phyloP scores from a whole-genome alignment of 768 basidiomycete genomes.

The Mycena kentingensis region DNA sequence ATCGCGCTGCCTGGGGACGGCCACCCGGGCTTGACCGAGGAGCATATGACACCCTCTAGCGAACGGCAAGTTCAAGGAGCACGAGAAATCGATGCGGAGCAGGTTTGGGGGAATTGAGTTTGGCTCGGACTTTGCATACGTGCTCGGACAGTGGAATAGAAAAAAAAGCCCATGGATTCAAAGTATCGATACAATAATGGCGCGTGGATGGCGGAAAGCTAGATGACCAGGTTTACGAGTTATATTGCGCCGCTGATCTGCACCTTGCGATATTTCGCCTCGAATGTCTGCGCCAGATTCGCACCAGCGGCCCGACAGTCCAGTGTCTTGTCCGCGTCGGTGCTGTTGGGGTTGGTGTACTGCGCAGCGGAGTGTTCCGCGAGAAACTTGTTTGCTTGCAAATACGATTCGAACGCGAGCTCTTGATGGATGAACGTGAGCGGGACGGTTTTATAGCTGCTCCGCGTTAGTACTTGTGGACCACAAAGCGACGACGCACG shows the following conservation, averaged over 20 bases:
- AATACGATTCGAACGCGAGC: conserved; percentile 77
- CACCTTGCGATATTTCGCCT: conserved; percentile 83
- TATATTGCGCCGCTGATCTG: conserved; percentile 91
- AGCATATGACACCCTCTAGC: conserved; percentile 22
- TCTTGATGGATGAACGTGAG: conserved; percentile 76
- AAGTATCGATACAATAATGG: neutral
- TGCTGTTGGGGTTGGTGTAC: conserved; percentile 64
- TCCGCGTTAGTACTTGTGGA: neutral
- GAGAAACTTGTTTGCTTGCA: conserved; percentile 70
- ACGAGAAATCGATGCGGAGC: conserved; percentile 46
- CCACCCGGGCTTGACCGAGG: conserved; percentile 29
- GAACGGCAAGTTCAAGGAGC: conserved; percentile 29
- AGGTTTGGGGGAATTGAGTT: conserved; percentile 33
- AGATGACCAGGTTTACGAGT: neutral
- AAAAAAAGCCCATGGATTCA: too few relatives aligned
- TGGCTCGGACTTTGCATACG: neutral
- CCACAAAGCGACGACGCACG: conserved; percentile 57
- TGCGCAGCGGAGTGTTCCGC: conserved; percentile 63
- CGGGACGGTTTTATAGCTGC: conserved; percentile 81
- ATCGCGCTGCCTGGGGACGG: conserved; percentile 31
- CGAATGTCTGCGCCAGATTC: conserved; percentile 63
- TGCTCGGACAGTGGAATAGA: neutral
- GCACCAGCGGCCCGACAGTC: conserved; percentile 69
- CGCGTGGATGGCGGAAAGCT: neutral
- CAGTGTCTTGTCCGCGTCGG: conserved; percentile 64